Evolutionary conservation across 2,329 filamentous ascomycete species (phyloP).

Genomic region (Fusarium sp.): DNA sequence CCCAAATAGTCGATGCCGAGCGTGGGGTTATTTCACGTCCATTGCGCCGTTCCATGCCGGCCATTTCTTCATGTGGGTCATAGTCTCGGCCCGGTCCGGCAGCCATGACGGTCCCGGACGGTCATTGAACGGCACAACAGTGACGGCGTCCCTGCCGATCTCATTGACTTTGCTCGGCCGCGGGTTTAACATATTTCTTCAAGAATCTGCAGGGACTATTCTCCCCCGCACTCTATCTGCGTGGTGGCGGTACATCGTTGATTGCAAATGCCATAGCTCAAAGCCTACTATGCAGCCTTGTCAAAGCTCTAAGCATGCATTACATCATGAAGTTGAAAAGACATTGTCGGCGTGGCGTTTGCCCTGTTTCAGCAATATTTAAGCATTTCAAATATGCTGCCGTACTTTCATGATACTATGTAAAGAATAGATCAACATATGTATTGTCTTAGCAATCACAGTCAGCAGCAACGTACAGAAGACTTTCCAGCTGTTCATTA

Average conservation of each 20-base stretch:
- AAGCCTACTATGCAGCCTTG: constrained; percentile 2
- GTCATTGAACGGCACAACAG: constrained; percentile 1
- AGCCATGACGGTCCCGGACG: constrained; percentile 27
- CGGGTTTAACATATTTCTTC: constrained; percentile 21
- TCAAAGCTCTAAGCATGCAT: background rate
- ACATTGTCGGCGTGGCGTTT: background rate
- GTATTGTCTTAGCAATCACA: background rate
- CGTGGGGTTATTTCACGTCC: constrained; percentile 28
- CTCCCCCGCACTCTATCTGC: constrained; percentile 15
- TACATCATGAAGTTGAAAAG: constrained; percentile 7
- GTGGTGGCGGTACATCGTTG: constrained; percentile 12
- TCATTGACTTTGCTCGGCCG: background rate
- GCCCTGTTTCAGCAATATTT: background rate
- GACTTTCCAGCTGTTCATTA: background rate
- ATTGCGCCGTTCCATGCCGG: constrained; percentile 17
- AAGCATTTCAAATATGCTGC: background rate
- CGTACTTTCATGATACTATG: background rate
- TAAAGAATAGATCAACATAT: background rate
- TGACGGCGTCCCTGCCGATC: constrained; percentile 33
- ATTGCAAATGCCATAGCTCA: background rate
- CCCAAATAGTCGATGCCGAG: background rate
- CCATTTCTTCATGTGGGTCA: constrained; percentile 30
- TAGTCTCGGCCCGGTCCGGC: constrained; percentile 44
- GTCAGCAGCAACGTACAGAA: background rate
- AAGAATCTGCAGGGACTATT: constrained; percentile 34